phyloP scores from a whole-genome alignment of 2,329 filamentous ascomycete genomes.

The Aureobasidium uvarum region DNA sequence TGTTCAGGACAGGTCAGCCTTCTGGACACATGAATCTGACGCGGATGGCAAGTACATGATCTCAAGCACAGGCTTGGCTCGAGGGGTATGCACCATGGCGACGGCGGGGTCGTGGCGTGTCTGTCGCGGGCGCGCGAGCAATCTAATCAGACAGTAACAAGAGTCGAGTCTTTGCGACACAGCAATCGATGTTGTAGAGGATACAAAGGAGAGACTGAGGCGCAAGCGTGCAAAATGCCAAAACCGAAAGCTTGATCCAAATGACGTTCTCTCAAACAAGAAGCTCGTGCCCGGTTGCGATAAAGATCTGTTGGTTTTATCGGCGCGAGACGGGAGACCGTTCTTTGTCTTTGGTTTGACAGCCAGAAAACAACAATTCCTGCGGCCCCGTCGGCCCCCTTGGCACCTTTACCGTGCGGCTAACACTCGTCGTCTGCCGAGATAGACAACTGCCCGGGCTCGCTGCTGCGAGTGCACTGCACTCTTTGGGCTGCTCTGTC shows the following conservation, averaged over 20 bases:
- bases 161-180: background rate
- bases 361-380: background rate
- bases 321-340: constrained; percentile 18
- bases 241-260: constrained; percentile 20
- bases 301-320: constrained; percentile 15
- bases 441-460: constrained; percentile 1
- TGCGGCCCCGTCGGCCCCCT: background rate
- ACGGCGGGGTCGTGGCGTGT: background rate
- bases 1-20: constrained; percentile 29
- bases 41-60: constrained; percentile 42
- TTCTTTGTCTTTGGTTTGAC: constrained; percentile 11
- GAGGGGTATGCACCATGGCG: constrained; percentile 28
- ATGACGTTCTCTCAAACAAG: constrained; percentile 23
- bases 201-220: constrained; percentile 16
- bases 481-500: background rate
- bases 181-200: background rate
- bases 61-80: constrained; percentile 40
- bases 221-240: constrained; percentile 17
- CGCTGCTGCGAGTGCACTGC: constrained; percentile 1
- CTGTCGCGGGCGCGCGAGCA: constrained; percentile 6
- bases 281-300: constrained; percentile 23
- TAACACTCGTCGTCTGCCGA: background rate
- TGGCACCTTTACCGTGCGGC: background rate
- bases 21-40: background rate
- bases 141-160: background rate